These are phyloP conservation scores for Picochlorum costavermella DNA, from an alignment of 139 green algal genomes.

Conservation along the genomic window DNA sequence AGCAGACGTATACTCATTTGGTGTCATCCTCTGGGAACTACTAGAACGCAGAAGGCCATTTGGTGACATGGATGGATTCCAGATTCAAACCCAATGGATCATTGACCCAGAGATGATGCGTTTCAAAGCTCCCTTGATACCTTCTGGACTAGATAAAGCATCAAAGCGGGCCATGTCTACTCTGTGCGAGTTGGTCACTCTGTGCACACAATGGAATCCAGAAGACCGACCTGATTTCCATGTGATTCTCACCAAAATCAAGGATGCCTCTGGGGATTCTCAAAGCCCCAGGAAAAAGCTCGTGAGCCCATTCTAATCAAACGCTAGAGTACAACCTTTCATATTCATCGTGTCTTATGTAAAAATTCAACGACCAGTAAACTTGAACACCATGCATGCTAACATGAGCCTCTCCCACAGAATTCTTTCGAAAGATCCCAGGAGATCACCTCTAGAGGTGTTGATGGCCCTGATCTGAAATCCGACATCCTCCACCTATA, in stretches of 20 bases:
- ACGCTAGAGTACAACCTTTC: too few relatives aligned
- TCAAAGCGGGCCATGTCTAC: slow-evolving; percentile 11
- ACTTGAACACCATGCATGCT: too few relatives aligned
- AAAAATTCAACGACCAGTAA: too few relatives aligned
- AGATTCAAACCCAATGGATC: slow-evolving; percentile 38
- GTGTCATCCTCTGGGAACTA: slow-evolving; percentile 31
- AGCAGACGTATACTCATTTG: slow-evolving; percentile 35
- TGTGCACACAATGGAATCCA: slow-evolving; percentile 26
- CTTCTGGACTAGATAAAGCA: not conserved
- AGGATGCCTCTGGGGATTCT: not conserved
- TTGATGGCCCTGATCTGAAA: too few relatives aligned
- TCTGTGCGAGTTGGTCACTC: slow-evolving; percentile 13
- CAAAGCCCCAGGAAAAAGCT: too few relatives aligned
- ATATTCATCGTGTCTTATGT: too few relatives aligned
- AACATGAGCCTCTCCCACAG: too few relatives aligned
- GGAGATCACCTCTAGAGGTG: too few relatives aligned
- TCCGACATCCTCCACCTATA: too few relatives aligned
- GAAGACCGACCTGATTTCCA: slow-evolving; percentile 23
- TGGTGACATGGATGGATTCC: slow-evolving; percentile 28
- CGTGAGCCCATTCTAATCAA: too few relatives aligned
- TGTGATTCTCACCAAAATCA: slow-evolving; percentile 14
- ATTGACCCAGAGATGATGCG: slow-evolving; percentile 26
- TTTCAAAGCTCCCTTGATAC: slow-evolving; percentile 13
- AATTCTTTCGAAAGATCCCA: too few relatives aligned
- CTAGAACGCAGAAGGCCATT: slow-evolving; percentile 36